Conservation (phyloP, 169 alveolate genomes). For the Cystoisospora suis region DNA sequence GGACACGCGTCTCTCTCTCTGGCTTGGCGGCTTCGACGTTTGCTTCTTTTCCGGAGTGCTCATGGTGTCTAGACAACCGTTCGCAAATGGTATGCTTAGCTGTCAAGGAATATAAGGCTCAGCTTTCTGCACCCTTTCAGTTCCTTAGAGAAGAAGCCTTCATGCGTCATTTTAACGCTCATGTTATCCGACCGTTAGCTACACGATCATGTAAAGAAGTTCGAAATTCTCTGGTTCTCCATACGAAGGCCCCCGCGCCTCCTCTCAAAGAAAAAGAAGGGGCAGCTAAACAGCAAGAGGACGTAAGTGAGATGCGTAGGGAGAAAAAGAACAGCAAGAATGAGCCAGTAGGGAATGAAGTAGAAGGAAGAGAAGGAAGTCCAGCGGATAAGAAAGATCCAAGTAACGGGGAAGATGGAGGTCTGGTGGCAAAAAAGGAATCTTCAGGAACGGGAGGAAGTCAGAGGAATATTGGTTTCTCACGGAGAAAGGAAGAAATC, state of each 20-base stretch:
- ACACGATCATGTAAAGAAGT: slow-evolving; percentile 24
- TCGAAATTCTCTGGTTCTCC: too few species aligned
- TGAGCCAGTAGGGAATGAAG: not conserved
- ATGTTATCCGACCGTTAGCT: slow-evolving; percentile 45
- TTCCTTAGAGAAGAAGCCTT: slow-evolving; percentile 47
- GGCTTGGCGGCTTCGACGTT: not conserved
- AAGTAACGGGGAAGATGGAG: not conserved
- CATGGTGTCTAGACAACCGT: not conserved
- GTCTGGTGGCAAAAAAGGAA: too few species aligned
- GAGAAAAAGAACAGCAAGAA: not conserved
- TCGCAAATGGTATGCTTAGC: not conserved
- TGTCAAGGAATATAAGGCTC: slow-evolving; percentile 47
- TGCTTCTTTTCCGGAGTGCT: too few species aligned
- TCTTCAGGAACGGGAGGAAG: too few species aligned
- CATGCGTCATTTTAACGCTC: slow-evolving; percentile 44
- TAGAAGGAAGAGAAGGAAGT: too few species aligned
- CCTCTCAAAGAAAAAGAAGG: too few species aligned
- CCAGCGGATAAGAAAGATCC: too few species aligned
- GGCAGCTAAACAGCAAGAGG: too few species aligned
- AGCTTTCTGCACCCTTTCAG: slow-evolving; percentile 51
- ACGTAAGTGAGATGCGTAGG: not conserved
- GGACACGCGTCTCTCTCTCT: not conserved
- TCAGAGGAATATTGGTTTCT: too few species aligned
- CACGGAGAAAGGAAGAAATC: not conserved
- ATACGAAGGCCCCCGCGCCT: too few species aligned